These are phyloP conservation scores for Fibroporia radiculosa DNA, from an alignment of 768 basidiomycete genomes.

Conservation along the genomic window DNA sequence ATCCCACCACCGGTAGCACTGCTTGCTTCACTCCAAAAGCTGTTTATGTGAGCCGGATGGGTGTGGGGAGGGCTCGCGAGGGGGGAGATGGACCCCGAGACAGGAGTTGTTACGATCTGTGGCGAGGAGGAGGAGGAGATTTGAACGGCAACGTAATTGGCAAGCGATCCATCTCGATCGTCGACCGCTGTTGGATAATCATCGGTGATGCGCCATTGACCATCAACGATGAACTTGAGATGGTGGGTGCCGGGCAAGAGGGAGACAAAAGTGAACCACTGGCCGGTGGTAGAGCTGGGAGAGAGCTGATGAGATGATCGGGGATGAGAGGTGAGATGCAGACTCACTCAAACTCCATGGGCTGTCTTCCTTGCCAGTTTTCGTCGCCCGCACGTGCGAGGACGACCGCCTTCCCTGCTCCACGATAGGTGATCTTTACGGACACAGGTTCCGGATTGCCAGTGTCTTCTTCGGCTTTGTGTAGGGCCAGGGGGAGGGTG, in stretches of 20 bases:
- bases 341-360: constrained; percentile 59
- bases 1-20: constrained; percentile 6
- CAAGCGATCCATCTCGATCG: constrained; percentile 80
- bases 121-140: constrained; percentile 23
- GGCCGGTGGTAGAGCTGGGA: constrained; percentile 25
- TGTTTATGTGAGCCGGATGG: constrained; percentile 23
- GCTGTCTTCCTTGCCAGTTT: constrained; percentile 64
- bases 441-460: constrained; percentile 23
- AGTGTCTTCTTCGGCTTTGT: constrained; percentile 27
- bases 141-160: constrained; percentile 84
- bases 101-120: constrained; percentile 23
- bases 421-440: constrained; percentile 58
- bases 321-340: neutral
- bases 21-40: constrained; percentile 36
- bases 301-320: neutral
- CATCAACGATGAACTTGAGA: constrained; percentile 92
- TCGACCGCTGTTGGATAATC: constrained; percentile 86
- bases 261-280: constrained; percentile 33
- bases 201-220: constrained; percentile 71
- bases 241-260: constrained; percentile 90
- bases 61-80: constrained; percentile 11
- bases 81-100: constrained; percentile 5
- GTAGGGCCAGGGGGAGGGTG: constrained; percentile 50
- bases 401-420: constrained; percentile 54
- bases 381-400: constrained; percentile 69